Evolutionary conservation across 2,329 filamentous ascomycete genomes (phyloP).

Genomic region (Stagonosporopsis vannaccii): DNA sequence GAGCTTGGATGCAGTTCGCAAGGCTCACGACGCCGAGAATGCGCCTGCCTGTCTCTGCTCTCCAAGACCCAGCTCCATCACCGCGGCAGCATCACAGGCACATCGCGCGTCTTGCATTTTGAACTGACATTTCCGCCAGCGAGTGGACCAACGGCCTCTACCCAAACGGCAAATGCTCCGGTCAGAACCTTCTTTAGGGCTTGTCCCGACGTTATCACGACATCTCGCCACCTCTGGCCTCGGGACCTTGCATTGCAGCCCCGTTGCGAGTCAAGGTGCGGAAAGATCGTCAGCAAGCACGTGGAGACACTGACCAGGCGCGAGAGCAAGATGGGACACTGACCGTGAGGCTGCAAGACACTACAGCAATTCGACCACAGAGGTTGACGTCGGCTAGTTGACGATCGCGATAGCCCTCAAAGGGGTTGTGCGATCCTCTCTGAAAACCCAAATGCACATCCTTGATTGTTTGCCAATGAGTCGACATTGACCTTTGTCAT

Average conservation of each 20-base stretch:
- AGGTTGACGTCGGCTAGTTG: conserved; percentile 2
- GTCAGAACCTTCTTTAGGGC: conserved; percentile 9
- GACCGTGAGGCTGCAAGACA: conserved; percentile 8
- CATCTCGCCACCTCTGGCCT: conserved; percentile 16
- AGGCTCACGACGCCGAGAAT: neutral
- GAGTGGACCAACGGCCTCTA: conserved; percentile 12
- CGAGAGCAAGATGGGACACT: conserved; percentile 2
- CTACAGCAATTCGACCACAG: conserved; percentile 1
- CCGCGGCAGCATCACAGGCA: neutral
- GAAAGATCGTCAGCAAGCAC: conserved; percentile 19
- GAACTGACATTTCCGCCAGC: conserved; percentile 4
- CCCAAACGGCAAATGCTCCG: conserved; percentile 13
- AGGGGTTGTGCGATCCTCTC: neutral
- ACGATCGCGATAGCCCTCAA: conserved; percentile 11
- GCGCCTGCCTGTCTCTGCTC: neutral
- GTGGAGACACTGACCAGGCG: conserved; percentile 17
- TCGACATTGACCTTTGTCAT: neutral
- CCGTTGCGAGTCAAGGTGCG: conserved; percentile 13
- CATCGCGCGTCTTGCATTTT: conserved; percentile 1
- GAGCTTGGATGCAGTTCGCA: conserved; percentile 18
- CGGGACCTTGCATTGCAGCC: conserved; percentile 8
- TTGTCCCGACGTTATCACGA: conserved; percentile 17
- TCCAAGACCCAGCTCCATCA: neutral
- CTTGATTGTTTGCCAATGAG: neutral
- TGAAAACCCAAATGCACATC: neutral